Conservation (phyloP, 2,329 filamentous ascomycete species). For the Malbranchea cinnamomea region DNA sequence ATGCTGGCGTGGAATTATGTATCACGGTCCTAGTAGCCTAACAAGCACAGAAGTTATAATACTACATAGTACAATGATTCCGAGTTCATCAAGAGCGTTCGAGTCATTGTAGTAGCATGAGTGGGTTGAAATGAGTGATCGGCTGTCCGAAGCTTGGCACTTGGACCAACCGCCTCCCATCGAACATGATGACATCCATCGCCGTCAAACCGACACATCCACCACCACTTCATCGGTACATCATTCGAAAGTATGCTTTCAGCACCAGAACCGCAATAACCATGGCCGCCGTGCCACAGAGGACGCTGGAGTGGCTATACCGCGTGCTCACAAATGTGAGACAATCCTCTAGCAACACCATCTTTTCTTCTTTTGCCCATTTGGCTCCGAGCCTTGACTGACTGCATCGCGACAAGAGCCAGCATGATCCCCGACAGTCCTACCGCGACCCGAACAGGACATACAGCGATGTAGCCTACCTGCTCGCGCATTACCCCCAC, state of each 20-base stretch:
- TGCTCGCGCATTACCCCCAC: conserved; percentile 63
- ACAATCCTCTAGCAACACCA: too few species aligned
- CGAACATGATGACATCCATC: too few species aligned
- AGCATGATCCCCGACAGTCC: conserved; percentile 46
- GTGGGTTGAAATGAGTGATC: too few species aligned
- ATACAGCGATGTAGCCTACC: conserved; percentile 79
- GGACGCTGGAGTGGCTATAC: conserved; percentile 89
- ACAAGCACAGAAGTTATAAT: too few species aligned
- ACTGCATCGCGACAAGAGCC: conserved; percentile 7
- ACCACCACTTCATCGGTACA: conserved; percentile 1
- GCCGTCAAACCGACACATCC: neutral
- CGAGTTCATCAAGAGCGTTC: too few species aligned
- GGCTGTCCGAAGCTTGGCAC: too few species aligned
- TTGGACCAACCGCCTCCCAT: too few species aligned
- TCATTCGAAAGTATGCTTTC: too few species aligned
- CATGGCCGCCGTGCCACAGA: conserved; percentile 59
- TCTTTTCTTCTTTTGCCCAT: conserved; percentile 2
- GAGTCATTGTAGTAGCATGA: too few species aligned
- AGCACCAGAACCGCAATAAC: conserved; percentile 3
- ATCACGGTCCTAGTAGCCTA: too few species aligned
- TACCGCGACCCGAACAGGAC: conserved; percentile 86
- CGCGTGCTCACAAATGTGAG: conserved; percentile 66
- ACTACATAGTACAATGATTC: too few species aligned
- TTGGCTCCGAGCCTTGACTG: conserved; percentile 4
- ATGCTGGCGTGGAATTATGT: too few species aligned